Conservation (phyloP, 768 basidiomycete species). For the Rhizopogon roseolus region DNA sequence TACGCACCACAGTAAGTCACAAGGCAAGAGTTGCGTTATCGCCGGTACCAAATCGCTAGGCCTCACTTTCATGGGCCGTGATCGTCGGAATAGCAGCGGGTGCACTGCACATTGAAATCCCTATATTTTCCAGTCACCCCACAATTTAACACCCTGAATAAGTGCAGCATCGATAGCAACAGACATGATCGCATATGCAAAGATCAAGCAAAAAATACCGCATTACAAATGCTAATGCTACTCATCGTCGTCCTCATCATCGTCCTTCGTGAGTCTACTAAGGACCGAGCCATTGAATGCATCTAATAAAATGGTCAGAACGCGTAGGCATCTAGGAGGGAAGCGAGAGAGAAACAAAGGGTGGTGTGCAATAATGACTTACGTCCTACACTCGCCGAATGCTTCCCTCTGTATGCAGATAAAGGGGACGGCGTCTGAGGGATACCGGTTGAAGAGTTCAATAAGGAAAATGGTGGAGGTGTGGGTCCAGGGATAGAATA, state of each 20-base stretch:
- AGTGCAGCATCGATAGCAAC: neutral
- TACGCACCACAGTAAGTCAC: neutral
- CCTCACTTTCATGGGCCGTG: too few relatives aligned
- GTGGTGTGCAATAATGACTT: conserved; percentile 8
- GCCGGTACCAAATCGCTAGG: too few relatives aligned
- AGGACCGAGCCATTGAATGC: conserved; percentile 24
- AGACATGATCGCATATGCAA: neutral
- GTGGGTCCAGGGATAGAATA: conserved; percentile 33
- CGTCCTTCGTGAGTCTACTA: conserved; percentile 20
- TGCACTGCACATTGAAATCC: neutral
- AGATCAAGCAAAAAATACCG: neutral
- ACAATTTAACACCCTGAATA: neutral
- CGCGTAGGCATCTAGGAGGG: neutral
- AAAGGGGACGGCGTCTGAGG: conserved; percentile 33
- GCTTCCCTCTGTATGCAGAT: conserved; percentile 35
- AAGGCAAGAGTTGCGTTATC: neutral
- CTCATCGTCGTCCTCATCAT: conserved; percentile 21
- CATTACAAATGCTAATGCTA: neutral
- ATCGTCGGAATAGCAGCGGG: neutral
- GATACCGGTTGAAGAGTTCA: conserved; percentile 24
- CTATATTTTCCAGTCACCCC: neutral
- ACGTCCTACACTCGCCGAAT: conserved; percentile 31
- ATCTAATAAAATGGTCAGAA: conserved; percentile 8
- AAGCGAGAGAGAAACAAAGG: neutral
- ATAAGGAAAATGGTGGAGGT: conserved; percentile 32